phyloP scores from a whole-genome alignment of 495 filamentous ascomycete species.

The Penicillium malachiteum region DNA sequence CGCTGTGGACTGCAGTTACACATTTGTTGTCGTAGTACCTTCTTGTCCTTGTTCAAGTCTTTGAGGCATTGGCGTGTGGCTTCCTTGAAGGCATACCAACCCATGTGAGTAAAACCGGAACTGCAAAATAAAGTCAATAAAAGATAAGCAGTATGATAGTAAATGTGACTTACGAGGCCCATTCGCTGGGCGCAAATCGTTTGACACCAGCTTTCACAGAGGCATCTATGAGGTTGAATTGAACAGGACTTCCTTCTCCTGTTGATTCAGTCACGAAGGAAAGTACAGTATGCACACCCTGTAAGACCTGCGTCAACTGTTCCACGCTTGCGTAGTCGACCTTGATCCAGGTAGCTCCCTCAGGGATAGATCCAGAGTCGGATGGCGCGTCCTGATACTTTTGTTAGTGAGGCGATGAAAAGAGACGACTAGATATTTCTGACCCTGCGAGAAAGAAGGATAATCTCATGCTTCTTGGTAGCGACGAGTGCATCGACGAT shows the following conservation, averaged over 20 bases:
- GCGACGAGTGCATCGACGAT: slow-evolving; percentile 53
- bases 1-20: too few species aligned
- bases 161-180: slow-evolving; percentile 16
- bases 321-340: slow-evolving; percentile 44
- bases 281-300: slow-evolving; percentile 54
- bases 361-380: not conserved
- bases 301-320: slow-evolving; percentile 35
- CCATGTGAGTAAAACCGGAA: slow-evolving; percentile 15
- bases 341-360: slow-evolving; percentile 34
- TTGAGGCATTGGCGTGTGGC: slow-evolving; percentile 48
- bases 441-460: slow-evolving; percentile 47
- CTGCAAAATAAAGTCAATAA: slow-evolving; percentile 13
- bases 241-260: slow-evolving; percentile 35
- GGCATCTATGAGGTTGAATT: slow-evolving; percentile 59
- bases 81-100: slow-evolving; percentile 52
- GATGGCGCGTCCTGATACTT: slow-evolving; percentile 8
- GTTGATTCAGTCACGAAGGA: slow-evolving; percentile 43
- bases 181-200: slow-evolving; percentile 51
- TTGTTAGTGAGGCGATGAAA: not conserved
- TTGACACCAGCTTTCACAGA: slow-evolving; percentile 59
- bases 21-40: slow-evolving; percentile 33
- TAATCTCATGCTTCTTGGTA: slow-evolving; percentile 51
- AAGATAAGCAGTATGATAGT: not conserved
- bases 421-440: not conserved
- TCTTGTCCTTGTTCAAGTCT: slow-evolving; percentile 49